Base-by-base conservation (phyloP, 345 rosid species). In the Salix exigua region DNA sequence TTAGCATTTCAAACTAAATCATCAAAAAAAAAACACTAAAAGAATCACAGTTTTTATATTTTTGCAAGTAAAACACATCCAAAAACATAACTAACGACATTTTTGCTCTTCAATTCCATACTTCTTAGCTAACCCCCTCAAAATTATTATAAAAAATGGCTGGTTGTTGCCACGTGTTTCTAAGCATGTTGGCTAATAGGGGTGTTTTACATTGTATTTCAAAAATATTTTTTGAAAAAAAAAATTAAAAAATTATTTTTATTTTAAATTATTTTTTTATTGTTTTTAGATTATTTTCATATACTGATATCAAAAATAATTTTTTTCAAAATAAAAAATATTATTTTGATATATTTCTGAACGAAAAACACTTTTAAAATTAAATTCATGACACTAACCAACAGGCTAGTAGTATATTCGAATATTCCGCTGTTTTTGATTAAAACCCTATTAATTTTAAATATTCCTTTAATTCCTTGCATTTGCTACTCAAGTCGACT, bases 151-250 rank as follows among this genome's bases (percentile, higher is more conserved):
- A 42, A 25, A 53, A 4, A 38, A 40, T 71, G 61, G 75, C 62
- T 78, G 86, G 86, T 73, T 64, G 71, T 30, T 78, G 79, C 79
- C 83, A 80, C 81, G 76, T 76, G 79, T 76, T 82, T 80, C 77
- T 67, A 58, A n/a, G 42, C 73, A 17, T 63, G 67, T 40, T 58
- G 2, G 62, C 62, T 58, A 9, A 33, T 0, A 0, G 0, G 37
- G 1, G 1, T 33, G 37, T 33, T 33, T 33, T 0, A 0, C 0
- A 33, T 5, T 5, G 37, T 0, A 0, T 33, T 33, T 33, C 1
- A 33, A 33, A 33, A 33, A 0, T 4, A 0, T 33, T 33, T 33
- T 33, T 4, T 30, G 31, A 30, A 30, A n/a, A n/a, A n/a, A n/a
- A n/a, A n/a, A n/a, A n/a, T n/a, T n/a, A n/a, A n/a, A n/a, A n/a